Conservation (phyloP, 345 rosid genomes). For the Triadica sebifera region DNA sequence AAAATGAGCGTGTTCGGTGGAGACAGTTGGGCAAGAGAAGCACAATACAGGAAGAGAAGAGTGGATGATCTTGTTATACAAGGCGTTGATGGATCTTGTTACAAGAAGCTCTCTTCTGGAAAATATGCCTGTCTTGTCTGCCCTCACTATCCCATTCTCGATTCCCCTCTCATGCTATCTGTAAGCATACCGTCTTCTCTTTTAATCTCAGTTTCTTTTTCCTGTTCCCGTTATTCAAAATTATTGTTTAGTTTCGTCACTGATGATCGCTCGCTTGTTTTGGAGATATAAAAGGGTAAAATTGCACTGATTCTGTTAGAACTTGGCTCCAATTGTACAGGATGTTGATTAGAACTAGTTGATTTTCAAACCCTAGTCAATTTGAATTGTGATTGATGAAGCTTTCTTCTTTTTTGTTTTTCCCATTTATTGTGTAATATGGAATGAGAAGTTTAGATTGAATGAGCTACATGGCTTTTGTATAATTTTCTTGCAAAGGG, state of each 20-base stretch:
- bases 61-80: conserved; percentile 27
- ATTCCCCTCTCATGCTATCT: conserved; percentile 48
- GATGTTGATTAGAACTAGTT: background rate
- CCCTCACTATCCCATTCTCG: conserved; percentile 45
- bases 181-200: conserved; percentile 20
- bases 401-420: background rate
- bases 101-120: conserved; percentile 46
- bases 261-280: no score
- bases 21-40: conserved; percentile 59
- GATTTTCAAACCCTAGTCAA: background rate
- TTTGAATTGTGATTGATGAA: background rate
- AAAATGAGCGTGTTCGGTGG: conserved; percentile 56
- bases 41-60: conserved; percentile 44
- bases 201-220: background rate
- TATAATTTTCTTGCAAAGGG: no score
- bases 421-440: no score
- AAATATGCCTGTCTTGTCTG: conserved; percentile 49
- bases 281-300: background rate
- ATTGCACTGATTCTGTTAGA: no score
- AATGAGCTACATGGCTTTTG: no score
- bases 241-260: background rate
- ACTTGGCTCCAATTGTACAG: background rate
- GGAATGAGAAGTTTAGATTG: no score
- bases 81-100: conserved; percentile 22
- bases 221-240: background rate